Percentiles rank a stretch among this genome's conserved stretches.
phyloP scores from a whole-genome alignment of 2,329 filamentous ascomycete species.

The Paecilomyces sp. region DNA sequence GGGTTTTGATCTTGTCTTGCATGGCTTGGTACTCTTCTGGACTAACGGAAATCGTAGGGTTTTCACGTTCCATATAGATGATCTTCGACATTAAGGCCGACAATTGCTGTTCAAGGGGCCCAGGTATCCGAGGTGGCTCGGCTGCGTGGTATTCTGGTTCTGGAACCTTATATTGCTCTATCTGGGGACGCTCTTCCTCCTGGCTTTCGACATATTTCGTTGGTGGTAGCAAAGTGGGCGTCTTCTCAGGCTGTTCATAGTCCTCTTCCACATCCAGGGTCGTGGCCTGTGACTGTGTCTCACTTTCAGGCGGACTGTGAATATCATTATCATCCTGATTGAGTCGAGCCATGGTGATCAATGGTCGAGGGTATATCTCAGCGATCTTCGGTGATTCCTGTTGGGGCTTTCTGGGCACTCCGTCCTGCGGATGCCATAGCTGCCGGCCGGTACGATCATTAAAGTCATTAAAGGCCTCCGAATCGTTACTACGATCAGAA shows the following conservation, averaged over 20 bases:
- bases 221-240: not conserved
- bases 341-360: not conserved
- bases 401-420: not conserved
- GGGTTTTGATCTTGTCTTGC: slow-evolving; percentile 19
- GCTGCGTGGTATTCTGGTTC: not conserved
- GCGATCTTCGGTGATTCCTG: not conserved
- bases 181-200: not conserved
- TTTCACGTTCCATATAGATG: slow-evolving; percentile 5
- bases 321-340: not conserved
- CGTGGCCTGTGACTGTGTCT: not conserved
- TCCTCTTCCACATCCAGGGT: not conserved
- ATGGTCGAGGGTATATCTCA: not conserved
- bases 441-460: not conserved
- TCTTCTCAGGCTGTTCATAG: slow-evolving; percentile 1
- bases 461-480: not conserved
- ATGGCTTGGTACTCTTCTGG: slow-evolving; percentile 26
- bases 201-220: not conserved
- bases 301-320: not conserved
- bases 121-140: not conserved
- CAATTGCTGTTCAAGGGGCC: slow-evolving; percentile 4
- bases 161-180: not conserved
- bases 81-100: slow-evolving; percentile 5
- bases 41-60: slow-evolving; percentile 1
- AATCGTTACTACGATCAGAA: not conserved
- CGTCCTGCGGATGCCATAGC: not conserved